Evolutionary conservation across 306 rosid species (phyloP).

Genomic region (Vachellia collinsii): DNA sequence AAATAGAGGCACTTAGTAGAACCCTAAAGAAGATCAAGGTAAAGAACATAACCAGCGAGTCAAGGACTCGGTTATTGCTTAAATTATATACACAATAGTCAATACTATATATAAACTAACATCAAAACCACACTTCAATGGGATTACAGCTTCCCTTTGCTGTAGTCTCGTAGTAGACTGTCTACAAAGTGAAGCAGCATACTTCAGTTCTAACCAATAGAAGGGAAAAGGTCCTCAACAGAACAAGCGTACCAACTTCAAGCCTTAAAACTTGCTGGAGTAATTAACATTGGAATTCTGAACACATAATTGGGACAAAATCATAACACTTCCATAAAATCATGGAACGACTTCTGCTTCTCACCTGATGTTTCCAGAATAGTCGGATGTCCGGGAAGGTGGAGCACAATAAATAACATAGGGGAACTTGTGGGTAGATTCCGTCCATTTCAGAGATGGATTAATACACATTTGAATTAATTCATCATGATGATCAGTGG

Average conservation of each 20-base stretch:
- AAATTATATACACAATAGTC: conserved; percentile 1
- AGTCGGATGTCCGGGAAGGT: conserved; percentile 71
- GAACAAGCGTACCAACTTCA: conserved; percentile 9
- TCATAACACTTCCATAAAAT: conserved; percentile 21
- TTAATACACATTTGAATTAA: conserved; percentile 69
- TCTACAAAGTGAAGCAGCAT: neutral
- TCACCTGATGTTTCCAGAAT: conserved; percentile 80
- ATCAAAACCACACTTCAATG: neutral
- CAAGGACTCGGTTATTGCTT: conserved; percentile 1
- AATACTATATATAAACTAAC: neutral
- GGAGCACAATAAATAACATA: conserved; percentile 91
- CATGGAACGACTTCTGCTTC: conserved; percentile 23
- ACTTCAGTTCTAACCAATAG: neutral
- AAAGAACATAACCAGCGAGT: conserved; percentile 10
- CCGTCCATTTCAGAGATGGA: conserved; percentile 74
- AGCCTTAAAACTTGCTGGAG: conserved; percentile 12
- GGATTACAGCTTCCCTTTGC: neutral
- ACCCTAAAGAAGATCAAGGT: conserved; percentile 12
- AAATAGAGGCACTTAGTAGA: conserved; percentile 5
- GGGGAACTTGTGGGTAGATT: conserved; percentile 55
- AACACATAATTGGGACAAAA: conserved; percentile 10
- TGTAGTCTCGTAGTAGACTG: neutral
- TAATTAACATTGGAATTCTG: conserved; percentile 1
- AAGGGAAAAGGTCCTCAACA: conserved; percentile 6
- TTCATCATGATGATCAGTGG: conserved; percentile 82